Conservation (phyloP, 2,329 filamentous ascomycete species). For the Colletotrichum scovillei region DNA sequence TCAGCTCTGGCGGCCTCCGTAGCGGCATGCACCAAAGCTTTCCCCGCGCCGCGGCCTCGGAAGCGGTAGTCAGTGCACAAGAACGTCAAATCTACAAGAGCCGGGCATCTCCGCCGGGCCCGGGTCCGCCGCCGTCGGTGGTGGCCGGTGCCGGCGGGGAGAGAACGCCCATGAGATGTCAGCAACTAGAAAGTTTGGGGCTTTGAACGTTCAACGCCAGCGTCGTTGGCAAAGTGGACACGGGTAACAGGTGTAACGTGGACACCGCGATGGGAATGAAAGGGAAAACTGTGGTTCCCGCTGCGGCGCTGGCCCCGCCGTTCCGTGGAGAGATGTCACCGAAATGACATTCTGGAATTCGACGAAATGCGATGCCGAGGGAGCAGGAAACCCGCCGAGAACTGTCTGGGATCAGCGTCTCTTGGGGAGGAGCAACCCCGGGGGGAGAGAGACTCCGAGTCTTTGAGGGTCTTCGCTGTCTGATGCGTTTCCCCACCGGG, state of each 20-base stretch:
- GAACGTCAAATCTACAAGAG: conserved; percentile 49
- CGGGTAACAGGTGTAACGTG: not conserved
- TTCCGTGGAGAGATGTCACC: conserved; percentile 11
- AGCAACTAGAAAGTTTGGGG: not conserved
- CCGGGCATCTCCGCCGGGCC: conserved; percentile 1
- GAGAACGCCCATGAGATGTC: not conserved
- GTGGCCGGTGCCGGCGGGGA: not conserved
- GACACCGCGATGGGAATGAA: not conserved
- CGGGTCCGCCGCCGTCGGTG: not conserved
- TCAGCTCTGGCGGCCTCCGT: conserved; percentile 46
- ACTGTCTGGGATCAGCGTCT: not conserved
- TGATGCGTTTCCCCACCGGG: not conserved
- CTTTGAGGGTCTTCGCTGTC: not conserved
- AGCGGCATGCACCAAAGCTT: conserved; percentile 46
- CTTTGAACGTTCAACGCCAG: not conserved
- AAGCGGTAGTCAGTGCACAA: conserved; percentile 51
- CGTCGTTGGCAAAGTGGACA: not conserved
- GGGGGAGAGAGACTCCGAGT: not conserved
- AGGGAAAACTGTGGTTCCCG: not conserved
- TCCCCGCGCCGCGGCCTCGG: conserved; percentile 49
- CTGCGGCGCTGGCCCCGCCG: not conserved
- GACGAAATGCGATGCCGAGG: not conserved
- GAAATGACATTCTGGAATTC: not conserved
- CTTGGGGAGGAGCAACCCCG: not conserved
- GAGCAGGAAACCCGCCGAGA: conserved; percentile 3